phyloP scores from a whole-genome alignment of 768 basidiomycete species.

The Boletus rex-veris region DNA sequence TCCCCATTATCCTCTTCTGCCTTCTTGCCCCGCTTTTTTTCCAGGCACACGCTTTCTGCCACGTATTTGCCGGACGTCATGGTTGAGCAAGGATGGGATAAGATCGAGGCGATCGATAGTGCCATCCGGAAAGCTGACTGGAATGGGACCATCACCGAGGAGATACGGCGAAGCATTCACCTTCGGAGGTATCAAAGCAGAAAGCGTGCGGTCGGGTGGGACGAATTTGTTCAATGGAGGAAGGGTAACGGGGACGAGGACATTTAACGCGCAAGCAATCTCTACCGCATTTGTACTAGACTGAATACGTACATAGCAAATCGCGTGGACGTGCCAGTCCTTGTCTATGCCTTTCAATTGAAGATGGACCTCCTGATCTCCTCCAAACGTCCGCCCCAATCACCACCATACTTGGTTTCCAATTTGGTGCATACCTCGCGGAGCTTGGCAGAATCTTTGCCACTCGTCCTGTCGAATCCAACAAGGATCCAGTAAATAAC shows the following conservation, averaged over 20 bases:
- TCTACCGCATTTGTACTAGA: not conserved
- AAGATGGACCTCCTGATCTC: slow-evolving; percentile 44
- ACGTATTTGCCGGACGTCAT: slow-evolving; percentile 94
- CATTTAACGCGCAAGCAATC: slow-evolving; percentile 22
- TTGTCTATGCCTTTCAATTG: not conserved
- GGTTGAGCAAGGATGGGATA: slow-evolving; percentile 91
- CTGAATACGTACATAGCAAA: not conserved
- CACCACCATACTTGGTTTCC: slow-evolving; percentile 49
- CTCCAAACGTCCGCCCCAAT: slow-evolving; percentile 42
- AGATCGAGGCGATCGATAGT: slow-evolving; percentile 84
- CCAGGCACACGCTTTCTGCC: slow-evolving; percentile 67
- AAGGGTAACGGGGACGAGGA: slow-evolving; percentile 40
- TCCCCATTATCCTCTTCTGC: slow-evolving; percentile 69
- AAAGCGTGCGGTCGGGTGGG: slow-evolving; percentile 64
- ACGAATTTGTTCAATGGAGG: slow-evolving; percentile 77
- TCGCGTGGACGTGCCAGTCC: not conserved
- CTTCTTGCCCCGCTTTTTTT: slow-evolving; percentile 51
- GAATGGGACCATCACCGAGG: slow-evolving; percentile 78
- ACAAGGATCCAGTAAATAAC: slow-evolving; percentile 65
- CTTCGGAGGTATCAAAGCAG: slow-evolving; percentile 82
- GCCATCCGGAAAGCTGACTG: slow-evolving; percentile 94
- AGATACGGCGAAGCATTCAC: slow-evolving; percentile 68
- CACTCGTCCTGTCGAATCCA: slow-evolving; percentile 61
- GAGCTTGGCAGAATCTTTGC: slow-evolving; percentile 45
- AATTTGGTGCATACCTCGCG: slow-evolving; percentile 56